A percentile compares a stretch with the other conserved stretches of the same genome.
These are phyloP conservation scores for Spiromastix sp. DNA, from an alignment of 2,329 filamentous ascomycete species.

Conservation along the genomic window DNA sequence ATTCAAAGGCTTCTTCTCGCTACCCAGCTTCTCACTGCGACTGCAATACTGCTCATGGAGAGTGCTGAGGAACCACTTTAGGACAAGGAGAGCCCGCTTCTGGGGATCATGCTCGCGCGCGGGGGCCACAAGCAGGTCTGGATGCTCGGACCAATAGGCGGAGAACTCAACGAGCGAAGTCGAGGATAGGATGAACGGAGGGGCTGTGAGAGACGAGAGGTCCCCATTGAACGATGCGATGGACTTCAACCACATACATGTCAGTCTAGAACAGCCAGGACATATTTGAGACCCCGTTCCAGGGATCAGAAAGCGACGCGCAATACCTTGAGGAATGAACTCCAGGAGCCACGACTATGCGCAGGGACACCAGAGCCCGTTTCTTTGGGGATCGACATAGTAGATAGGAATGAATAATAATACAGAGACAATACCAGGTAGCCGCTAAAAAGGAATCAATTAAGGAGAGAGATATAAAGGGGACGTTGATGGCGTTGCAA, in stretches of 20 bases:
- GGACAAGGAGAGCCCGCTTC: constrained; percentile 74
- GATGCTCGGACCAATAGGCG: constrained; percentile 74
- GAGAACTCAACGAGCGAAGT: constrained; percentile 73
- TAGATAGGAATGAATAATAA: no score
- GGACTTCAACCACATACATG: constrained; percentile 34
- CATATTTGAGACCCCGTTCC: constrained; percentile 5
- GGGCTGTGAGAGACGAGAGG: constrained; percentile 68
- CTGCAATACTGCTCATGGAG: constrained; percentile 75
- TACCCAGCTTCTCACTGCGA: constrained; percentile 69
- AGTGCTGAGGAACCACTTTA: constrained; percentile 93
- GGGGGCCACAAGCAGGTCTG: constrained; percentile 68
- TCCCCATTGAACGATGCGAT: constrained; percentile 77
- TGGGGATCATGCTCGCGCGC: constrained; percentile 67
- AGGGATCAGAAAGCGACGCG: no score
- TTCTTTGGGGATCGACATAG: constrained; percentile 22
- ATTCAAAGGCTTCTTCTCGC: constrained; percentile 96
- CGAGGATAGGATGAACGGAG: constrained; percentile 70
- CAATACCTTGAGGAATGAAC: constrained; percentile 40
- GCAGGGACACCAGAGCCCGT: constrained; percentile 31
- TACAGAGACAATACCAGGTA: no score
- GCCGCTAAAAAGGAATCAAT: no score
- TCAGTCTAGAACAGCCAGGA: background rate
- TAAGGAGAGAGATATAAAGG: no score
- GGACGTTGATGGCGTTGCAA: no score
- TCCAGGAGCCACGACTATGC: constrained; percentile 36